Base-by-base conservation (phyloP, 805 yeast genomes). In the Saturnispora gosingensis region DNA sequence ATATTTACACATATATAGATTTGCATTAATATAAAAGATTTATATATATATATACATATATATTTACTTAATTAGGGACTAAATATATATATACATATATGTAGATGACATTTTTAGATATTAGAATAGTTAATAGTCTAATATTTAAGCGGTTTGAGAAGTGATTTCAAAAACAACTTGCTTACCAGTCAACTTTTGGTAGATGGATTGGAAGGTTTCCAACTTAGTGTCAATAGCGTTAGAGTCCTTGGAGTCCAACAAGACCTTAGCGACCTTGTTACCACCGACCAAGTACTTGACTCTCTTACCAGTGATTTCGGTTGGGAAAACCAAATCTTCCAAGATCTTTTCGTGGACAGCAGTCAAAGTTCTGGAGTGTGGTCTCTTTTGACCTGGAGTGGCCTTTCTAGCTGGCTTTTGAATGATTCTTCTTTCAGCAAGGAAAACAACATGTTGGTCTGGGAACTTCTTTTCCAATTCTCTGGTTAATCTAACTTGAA, bases 401-500 rank as follows among this genome's bases (percentile, higher is more conserved):
- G 96, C 81, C 71, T 83, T 79, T 81, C 98, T 89, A 70, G 95
- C 87, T 75, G 98, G 97, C 83, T 88, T 91, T 80, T 98, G 97
- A 73, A 93, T 82, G 80, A 91, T 93, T 81, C 97, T 88, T 82
- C 99, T 88, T 83, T 91, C 98, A 72, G 97, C 98, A 73, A 91
- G 84, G 88, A 91, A 88, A 68, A 93, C 91, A 76, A 91, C 97
- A 76, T 93, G 97, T 76, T 96, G 88, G 83, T 91, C 99, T 74
- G 97, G 95, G 90, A 91, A 93, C 82, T 93, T 91, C 95, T 91
- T 91, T 82, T 91, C 99, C 75, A 91, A 86, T 82, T 91, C 99
- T 80, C 98, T 91, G 80, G 97, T 88, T 74, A 91, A 85, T 79
- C 90, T 86, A 68, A 81, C 81, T 83, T 91, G 99, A 70, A 91